Percentiles rank a stretch among this genome's conserved stretches.
These are phyloP conservation scores for Ceratocystis smalleyi DNA, from an alignment of 2,329 filamentous ascomycete species.

Conservation along the genomic window DNA sequence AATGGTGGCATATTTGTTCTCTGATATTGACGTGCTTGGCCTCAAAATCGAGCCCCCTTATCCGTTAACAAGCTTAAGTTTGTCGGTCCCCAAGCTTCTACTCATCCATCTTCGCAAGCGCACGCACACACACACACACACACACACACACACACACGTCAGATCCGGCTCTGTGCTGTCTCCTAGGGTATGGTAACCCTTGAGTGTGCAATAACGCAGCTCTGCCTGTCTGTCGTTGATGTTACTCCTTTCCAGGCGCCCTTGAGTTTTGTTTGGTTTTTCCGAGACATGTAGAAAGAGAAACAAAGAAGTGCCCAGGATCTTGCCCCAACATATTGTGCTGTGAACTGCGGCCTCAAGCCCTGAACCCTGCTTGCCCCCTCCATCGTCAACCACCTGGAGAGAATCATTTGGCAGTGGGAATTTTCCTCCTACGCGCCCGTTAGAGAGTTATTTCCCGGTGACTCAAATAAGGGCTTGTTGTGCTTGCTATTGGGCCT, in stretches of 20 bases:
- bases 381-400: background rate
- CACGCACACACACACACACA: too few species aligned
- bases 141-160: too few species aligned
- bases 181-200: background rate
- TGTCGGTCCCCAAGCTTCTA: background rate
- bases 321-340: background rate
- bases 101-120: background rate
- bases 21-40: background rate
- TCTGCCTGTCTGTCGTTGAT: too few species aligned
- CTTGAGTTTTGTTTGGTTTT: background rate
- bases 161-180: too few species aligned
- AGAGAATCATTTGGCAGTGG: background rate
- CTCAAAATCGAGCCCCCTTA: background rate
- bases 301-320: background rate
- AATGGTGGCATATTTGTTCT: background rate
- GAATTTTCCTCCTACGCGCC: background rate
- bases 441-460: background rate
- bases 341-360: background rate
- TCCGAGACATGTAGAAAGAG: background rate
- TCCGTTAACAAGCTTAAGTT: background rate
- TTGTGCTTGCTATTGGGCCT: background rate
- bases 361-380: background rate
- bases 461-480: background rate
- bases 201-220: background rate
- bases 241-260: background rate